Conservation (phyloP, 208 protist genomes). For the Endotrypanum monterogeii region DNA sequence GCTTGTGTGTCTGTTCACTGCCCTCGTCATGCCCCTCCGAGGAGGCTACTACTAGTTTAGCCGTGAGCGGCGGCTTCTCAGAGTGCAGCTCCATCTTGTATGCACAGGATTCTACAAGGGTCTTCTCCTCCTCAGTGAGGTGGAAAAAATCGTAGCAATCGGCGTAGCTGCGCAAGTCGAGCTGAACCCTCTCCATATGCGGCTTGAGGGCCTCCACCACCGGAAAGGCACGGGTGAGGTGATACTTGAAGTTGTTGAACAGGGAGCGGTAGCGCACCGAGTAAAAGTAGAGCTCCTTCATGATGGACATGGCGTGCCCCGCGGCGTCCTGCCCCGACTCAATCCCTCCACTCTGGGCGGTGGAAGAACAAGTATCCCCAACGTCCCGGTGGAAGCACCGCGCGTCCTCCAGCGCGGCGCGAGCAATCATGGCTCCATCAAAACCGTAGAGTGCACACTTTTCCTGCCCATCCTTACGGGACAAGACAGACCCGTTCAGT, state of each 20-base stretch:
- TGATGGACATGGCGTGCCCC: conserved; percentile 33
- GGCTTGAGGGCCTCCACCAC: conserved; percentile 59
- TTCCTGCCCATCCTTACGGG: conserved; percentile 42
- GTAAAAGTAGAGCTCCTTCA: conserved; percentile 58
- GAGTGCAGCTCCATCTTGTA: conserved; percentile 39
- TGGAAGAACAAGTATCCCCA: background rate
- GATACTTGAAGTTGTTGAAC: conserved; percentile 90
- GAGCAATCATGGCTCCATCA: conserved; percentile 94
- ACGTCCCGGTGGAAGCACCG: conserved; percentile 72
- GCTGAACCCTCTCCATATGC: conserved; percentile 65
- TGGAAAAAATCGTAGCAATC: conserved; percentile 69
- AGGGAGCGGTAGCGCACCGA: conserved; percentile 57
- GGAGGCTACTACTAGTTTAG: conserved; percentile 2
- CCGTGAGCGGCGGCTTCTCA: conserved; percentile 7
- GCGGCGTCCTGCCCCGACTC: conserved; percentile 17
- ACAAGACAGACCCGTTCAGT: conserved; percentile 64
- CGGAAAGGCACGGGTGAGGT: conserved; percentile 80
- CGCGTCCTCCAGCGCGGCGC: conserved; percentile 95
- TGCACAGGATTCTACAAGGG: conserved; percentile 30
- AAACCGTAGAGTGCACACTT: conserved; percentile 68
- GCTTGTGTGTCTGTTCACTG: conserved; percentile 6
- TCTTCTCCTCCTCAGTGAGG: conserved; percentile 23
- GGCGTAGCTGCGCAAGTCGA: conserved; percentile 52
- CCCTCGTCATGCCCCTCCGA: background rate
- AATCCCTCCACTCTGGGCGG: background rate